Conservation (phyloP, 2,329 filamentous ascomycete species). For the Penicillium rolfsii region DNA sequence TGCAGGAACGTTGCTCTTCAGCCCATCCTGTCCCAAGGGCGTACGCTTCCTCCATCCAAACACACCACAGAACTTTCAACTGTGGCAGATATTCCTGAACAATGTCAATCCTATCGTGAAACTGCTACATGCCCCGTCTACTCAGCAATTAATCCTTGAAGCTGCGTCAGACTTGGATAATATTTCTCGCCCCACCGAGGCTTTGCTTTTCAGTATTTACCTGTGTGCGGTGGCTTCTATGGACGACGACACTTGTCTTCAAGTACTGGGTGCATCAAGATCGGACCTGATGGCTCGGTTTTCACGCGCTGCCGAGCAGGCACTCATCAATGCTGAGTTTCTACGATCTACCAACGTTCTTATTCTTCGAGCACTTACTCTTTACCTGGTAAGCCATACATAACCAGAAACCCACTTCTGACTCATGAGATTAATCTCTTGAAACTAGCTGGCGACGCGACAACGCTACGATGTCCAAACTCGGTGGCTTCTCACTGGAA, state of each 20-base stretch:
- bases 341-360: not conserved
- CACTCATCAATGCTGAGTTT: not conserved
- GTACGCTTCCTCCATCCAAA: not conserved
- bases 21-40: not conserved
- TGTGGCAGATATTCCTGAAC: slow-evolving; percentile 1
- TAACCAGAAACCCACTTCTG: not conserved
- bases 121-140: not conserved
- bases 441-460: not conserved
- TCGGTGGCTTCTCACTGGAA: not conserved
- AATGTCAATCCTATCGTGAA: not conserved
- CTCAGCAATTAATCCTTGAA: not conserved
- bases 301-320: not conserved
- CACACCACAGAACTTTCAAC: not conserved
- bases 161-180: not conserved
- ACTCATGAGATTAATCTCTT: not conserved
- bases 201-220: not conserved
- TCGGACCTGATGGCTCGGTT: not conserved
- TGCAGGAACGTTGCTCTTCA: not conserved
- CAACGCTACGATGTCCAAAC: not conserved
- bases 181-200: not conserved
- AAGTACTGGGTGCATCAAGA: not conserved
- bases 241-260: not conserved
- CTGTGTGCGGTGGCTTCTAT: not conserved
- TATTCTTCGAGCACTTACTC: not conserved
- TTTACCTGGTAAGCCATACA: not conserved